A percentile compares a stretch with the other conserved stretches of the same genome.
phyloP scores from a whole-genome alignment of 2,329 filamentous ascomycete species.

The Neonectria coccinea region DNA sequence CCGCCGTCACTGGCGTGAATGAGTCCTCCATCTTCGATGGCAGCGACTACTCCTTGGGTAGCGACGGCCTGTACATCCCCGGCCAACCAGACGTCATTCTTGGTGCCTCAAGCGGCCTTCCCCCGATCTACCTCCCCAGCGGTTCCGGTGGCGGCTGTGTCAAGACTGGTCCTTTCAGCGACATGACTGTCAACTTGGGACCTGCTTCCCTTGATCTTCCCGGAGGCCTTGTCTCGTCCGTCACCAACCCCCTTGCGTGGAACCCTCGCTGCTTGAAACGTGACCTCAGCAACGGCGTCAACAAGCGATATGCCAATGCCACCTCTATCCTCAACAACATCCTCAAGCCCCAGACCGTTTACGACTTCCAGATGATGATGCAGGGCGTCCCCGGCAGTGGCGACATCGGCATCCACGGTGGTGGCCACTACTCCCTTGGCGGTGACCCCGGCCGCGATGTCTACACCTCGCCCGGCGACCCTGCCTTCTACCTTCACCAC shows the following conservation, averaged over 20 bases:
- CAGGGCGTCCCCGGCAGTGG: conserved; percentile 50
- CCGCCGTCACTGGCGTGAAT: conserved; percentile 50
- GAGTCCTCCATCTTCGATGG: conserved; percentile 63
- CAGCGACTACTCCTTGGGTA: conserved; percentile 57
- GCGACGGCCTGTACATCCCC: conserved; percentile 55
- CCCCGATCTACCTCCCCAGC: conserved; percentile 52
- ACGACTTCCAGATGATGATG: conserved; percentile 59
- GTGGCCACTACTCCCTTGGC: conserved; percentile 54
- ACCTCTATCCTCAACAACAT: conserved; percentile 53
- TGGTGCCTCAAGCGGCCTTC: conserved; percentile 44
- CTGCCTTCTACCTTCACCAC: conserved; percentile 52
- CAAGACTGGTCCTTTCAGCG: conserved; percentile 60
- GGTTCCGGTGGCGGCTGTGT: conserved; percentile 69
- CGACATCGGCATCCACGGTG: conserved; percentile 51
- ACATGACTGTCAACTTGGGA: conserved; percentile 56
- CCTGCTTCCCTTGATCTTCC: conserved; percentile 50
- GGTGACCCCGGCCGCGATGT: conserved; percentile 58
- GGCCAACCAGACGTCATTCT: conserved; percentile 40
- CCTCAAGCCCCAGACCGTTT: conserved; percentile 50
- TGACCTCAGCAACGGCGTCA: conserved; percentile 47
- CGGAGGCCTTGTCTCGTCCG: conserved; percentile 38
- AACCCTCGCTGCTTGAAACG: conserved; percentile 59
- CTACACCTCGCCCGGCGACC: conserved; percentile 54
- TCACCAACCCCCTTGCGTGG: conserved; percentile 48
- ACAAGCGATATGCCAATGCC: conserved; percentile 42